phyloP scores from a whole-genome alignment of 2,329 filamentous ascomycete genomes.

The Trichoderma koningiopsis region DNA sequence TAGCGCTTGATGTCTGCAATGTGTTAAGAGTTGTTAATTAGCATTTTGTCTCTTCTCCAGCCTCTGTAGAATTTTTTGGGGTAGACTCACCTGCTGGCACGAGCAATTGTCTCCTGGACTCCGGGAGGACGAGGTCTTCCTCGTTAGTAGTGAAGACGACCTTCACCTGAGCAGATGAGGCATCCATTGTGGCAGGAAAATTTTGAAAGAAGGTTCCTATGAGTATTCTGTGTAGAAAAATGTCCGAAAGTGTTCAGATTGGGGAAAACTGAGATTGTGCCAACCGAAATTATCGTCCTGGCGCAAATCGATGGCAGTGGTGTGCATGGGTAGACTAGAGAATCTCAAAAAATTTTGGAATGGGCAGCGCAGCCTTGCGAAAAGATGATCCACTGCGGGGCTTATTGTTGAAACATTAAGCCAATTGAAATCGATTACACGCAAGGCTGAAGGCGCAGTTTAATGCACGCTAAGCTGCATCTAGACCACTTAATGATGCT shows the following conservation, averaged over 20 bases:
- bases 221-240: too few relatives aligned
- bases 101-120: constrained; percentile 62
- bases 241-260: neutral
- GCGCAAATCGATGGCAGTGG: neutral
- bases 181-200: constrained; percentile 35
- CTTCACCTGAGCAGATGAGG: constrained; percentile 58
- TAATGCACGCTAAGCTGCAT: constrained; percentile 21
- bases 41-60: neutral
- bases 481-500: constrained; percentile 15
- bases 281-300: neutral
- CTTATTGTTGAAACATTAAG: neutral
- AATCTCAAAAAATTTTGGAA: constrained; percentile 24
- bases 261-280: neutral
- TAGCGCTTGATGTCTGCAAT: constrained; percentile 66
- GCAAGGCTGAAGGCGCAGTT: constrained; percentile 18
- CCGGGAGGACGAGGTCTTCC: constrained; percentile 62
- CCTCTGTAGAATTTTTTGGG: neutral
- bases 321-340: neutral
- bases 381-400: constrained; percentile 25
- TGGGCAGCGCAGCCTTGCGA: constrained; percentile 24
- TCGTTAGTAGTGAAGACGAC: constrained; percentile 69
- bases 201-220: neutral
- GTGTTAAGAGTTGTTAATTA: constrained; percentile 7
- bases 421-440: neutral
- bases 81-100: constrained; percentile 57